Evolutionary conservation across 345 rosid genomes (phyloP), one percentile per base, ranked within the genome.

Genomic region (Toxicodendron radicans): DNA sequence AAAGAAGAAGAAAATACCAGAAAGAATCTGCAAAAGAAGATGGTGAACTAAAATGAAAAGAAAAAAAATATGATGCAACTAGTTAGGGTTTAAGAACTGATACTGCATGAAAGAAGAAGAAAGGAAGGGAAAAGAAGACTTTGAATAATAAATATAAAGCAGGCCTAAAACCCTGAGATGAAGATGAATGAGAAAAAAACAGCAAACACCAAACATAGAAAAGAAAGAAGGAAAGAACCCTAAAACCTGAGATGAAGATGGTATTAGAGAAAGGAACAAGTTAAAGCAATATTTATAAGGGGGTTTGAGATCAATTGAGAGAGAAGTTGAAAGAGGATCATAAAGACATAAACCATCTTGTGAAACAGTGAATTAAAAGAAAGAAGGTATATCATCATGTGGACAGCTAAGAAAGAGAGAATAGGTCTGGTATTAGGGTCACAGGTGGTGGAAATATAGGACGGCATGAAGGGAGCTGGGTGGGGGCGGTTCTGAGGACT

Each of bases 371-470:
- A 82, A 79, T 79, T 72, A 63, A 79, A 83, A 51, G 17, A 51
- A 74, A 73, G 68, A 56, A 51, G 78, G 61, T 27, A 5, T 38
- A 38, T 38, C 43, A 38, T 5, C 43, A 72, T 78, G 80, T 59
- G 59, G 78, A 78, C 89, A 87, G 87, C 85, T 85, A 85, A 84
- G 85, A 77, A 72, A 69, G 76, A 23, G 45, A 70, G 71, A 56
- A 14, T 14, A 21, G 67, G 52, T 1, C 27, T 49, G 76, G 12
- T 7, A 11, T 76, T 77, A 83, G 85, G 77, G 70, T 83, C 66
- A 79, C 87, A 73, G 87, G 66, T 68, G 83, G 76, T 54, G 17
- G 66, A 66, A 70, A 45, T 43, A 58, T 79, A 83, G 83, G 81
- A 72, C 81, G 81, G 83, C 85, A 62, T 71, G 48, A 68, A 73